Evolutionary conservation across 2,329 filamentous ascomycete species (phyloP), one percentile per base, ranked within the genome.

Genomic region (Chalara sp.): DNA sequence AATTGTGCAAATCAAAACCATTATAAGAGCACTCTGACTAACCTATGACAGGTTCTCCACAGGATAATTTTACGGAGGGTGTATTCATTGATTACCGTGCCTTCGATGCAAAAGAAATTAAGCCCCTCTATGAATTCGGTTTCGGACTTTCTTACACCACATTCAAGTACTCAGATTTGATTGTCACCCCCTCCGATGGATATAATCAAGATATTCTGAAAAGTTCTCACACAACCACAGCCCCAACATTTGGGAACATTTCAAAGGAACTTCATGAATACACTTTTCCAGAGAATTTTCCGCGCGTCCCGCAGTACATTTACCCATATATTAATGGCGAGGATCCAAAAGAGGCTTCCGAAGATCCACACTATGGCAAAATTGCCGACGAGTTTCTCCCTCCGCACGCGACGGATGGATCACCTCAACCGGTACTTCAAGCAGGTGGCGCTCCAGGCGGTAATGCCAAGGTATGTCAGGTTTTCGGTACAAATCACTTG

Each of bases 31-130:
- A 21, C 3, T 21, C 21, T 21, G 21, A 21, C 21, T 21, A 21
- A 21, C 21, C 21, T 21, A 21, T 21, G 21, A 21, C 21, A 21
- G 21, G 21, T 32, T 79, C 82, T 10, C 87, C 87, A 5, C 88
- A 93, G 62, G 72, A 82, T 39, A 79, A 89, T 61, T 95, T 89
- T 63, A 72, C 74, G 6, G 88, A 93, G 68, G 88, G 89, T 12
- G 75, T 86, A 48, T 89, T 91, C 67, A 90, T 95, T 63, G 89
- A 93, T 68, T 89, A 89, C 70, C 80, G 86, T 39, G 75, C 82
- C 57, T 88, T 93, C 48, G 89, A 95, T 69, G 74, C 53, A 33
- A 67, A 71, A 48, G 72, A 80, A 58, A 76, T 80, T 49, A 79
- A 80, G 1, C 87, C 88, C 1, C 79, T 87, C 56, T 93, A 84